A percentile compares a stretch with the other conserved stretches of the same genome.
phyloP scores from a whole-genome alignment of 2,329 filamentous ascomycete genomes.

The Pyricularia grisea region DNA sequence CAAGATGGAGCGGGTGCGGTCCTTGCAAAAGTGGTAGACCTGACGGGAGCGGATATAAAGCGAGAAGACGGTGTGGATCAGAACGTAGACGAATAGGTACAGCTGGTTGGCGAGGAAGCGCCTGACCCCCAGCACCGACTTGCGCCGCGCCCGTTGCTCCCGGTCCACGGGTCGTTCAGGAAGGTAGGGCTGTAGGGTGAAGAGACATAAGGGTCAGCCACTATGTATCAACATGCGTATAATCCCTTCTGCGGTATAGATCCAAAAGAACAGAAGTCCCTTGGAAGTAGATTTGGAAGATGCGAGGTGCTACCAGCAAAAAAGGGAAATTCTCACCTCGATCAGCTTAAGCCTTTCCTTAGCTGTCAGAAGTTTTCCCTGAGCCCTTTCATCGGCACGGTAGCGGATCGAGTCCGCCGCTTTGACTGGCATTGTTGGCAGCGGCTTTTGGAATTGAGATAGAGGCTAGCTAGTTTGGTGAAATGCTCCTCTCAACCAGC shows the following conservation, averaged over 20 bases:
- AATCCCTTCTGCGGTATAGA: not conserved
- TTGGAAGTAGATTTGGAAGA: not conserved
- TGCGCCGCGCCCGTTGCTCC: constrained; percentile 12
- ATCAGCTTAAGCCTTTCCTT: constrained; percentile 34
- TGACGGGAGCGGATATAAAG: constrained; percentile 77
- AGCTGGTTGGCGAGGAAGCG: constrained; percentile 53
- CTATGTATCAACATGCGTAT: not conserved
- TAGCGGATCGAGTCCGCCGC: constrained; percentile 30
- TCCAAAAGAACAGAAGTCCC: not conserved
- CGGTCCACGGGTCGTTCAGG: constrained; percentile 4
- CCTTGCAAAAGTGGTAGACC: constrained; percentile 67
- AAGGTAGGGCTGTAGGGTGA: not conserved
- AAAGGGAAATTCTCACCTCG: constrained; percentile 22
- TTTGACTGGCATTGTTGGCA: constrained; percentile 23
- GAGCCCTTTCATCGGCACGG: constrained; percentile 32
- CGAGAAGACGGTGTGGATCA: constrained; percentile 76
- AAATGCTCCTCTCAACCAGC: not conserved
- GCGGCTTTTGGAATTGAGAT: not conserved
- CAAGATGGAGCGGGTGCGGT: constrained; percentile 70
- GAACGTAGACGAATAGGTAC: constrained; percentile 55
- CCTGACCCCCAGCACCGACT: constrained; percentile 45
- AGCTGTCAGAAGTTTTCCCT: constrained; percentile 29
- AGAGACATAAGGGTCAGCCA: not conserved
- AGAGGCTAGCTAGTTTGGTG: not conserved
- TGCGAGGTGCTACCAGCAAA: not conserved